Conservation (phyloP, 192 early-diverging fungal species). For the Coemansia sp. region DNA sequence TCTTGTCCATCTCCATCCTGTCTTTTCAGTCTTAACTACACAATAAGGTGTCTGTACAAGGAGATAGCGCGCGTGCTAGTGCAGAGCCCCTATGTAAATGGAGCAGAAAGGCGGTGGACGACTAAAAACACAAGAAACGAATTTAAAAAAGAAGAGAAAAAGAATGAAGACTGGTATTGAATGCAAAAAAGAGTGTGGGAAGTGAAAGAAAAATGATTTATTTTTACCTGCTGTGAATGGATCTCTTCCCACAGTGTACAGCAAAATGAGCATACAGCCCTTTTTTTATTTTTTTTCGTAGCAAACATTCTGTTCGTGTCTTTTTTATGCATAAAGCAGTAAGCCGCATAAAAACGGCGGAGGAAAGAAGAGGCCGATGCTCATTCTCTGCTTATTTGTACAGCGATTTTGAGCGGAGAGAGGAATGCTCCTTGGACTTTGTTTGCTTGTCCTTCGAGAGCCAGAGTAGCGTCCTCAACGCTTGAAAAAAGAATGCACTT, state of each 20-base stretch:
- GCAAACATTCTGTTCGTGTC: not conserved
- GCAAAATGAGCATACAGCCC: not conserved
- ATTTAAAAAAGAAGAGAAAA: not conserved
- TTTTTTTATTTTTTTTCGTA: not conserved
- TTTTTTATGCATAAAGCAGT: not conserved
- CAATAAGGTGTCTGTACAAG: not conserved
- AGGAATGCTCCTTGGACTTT: too few relatives aligned
- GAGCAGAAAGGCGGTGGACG: not conserved
- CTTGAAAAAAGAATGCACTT: too few relatives aligned
- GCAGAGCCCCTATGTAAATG: not conserved
- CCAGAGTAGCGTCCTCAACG: too few relatives aligned
- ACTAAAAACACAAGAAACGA: not conserved
- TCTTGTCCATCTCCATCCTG: constrained; percentile 60
- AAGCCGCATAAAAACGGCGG: not conserved
- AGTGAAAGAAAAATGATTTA: not conserved
- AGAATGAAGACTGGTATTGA: not conserved
- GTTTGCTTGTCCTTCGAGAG: too few relatives aligned
- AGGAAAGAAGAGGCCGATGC: too few relatives aligned
- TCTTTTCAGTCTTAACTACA: not conserved
- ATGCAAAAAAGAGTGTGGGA: not conserved
- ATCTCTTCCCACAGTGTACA: not conserved
- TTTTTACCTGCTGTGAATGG: not conserved
- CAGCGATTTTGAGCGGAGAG: too few relatives aligned
- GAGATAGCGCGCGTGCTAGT: not conserved
- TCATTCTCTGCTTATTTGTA: too few relatives aligned